Conservation (phyloP, 1,284 basidiomycete genomes). For the Fomitiporia mediterranea region DNA sequence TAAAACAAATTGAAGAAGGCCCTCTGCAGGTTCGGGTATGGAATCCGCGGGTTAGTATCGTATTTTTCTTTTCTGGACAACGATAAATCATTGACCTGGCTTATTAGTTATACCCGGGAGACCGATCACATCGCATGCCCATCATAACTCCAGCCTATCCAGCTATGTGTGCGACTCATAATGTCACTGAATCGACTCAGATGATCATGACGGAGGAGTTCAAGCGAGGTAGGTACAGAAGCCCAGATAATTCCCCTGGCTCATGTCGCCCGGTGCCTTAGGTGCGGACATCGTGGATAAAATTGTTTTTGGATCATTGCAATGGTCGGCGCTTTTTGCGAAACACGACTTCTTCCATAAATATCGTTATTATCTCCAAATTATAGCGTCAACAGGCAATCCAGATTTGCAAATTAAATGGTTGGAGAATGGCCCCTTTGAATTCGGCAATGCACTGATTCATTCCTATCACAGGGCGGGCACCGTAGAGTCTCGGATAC, state of each 20-base stretch:
- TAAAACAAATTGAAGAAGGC: conserved; percentile 96
- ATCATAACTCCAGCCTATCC: conserved; percentile 99
- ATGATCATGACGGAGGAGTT: conserved; percentile 97
- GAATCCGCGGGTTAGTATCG: conserved; percentile 93
- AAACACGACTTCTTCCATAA: conserved; percentile 97
- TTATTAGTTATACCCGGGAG: conserved; percentile 81
- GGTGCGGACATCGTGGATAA: conserved; percentile 92
- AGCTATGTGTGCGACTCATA: conserved; percentile 99
- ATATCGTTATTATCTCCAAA: conserved; percentile 98
- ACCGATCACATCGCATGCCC: conserved; percentile 97
- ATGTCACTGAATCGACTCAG: conserved; percentile 93
- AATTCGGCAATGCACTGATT: conserved; percentile 7
- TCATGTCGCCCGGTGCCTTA: conserved; percentile 29
- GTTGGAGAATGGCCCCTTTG: conserved; percentile 42
- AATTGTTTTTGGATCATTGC: conserved; percentile 80
- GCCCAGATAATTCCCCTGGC: conserved; percentile 6
- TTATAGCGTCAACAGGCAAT: conserved; percentile 86
- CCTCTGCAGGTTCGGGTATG: conserved; percentile 90
- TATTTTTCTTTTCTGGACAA: neutral
- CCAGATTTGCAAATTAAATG: conserved; percentile 92
- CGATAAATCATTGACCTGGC: neutral
- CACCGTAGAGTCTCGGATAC: conserved; percentile 95
- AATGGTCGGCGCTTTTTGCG: conserved; percentile 89
- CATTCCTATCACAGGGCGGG: conserved; percentile 58
- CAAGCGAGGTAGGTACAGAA: conserved; percentile 64